Conservation (phyloP, 1,284 basidiomycete species). For the Ceraceosorus guamensis region DNA sequence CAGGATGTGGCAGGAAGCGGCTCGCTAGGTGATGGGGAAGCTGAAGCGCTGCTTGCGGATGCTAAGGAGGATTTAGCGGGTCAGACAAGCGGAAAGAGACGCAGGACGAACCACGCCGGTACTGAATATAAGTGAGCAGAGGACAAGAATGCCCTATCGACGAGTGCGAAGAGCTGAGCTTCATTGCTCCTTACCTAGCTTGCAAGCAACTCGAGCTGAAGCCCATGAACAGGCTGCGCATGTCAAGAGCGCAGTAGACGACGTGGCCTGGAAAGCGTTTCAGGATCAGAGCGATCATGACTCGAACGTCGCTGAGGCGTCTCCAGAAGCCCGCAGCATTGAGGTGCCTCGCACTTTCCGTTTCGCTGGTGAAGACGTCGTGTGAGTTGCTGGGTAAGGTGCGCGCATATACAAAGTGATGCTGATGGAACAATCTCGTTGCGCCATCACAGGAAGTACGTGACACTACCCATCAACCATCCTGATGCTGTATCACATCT, state of each 20-base stretch:
- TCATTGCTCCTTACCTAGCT: background rate
- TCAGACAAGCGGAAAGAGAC: background rate
- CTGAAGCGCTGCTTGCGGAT: background rate
- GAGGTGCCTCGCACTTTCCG: no score
- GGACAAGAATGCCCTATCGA: background rate
- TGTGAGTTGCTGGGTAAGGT: no score
- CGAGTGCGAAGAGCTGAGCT: background rate
- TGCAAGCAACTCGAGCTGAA: background rate
- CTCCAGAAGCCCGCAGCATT: no score
- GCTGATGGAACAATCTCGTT: no score
- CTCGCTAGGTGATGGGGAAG: background rate
- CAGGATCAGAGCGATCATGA: no score
- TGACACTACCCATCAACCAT: conserved; percentile 5
- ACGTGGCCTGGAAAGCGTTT: no score
- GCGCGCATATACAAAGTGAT: no score
- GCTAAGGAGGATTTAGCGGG: background rate
- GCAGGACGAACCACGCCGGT: background rate
- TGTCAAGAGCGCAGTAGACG: background rate
- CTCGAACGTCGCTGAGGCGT: no score
- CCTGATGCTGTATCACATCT: conserved; percentile 24
- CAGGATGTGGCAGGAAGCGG: no score
- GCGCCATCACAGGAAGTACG: background rate
- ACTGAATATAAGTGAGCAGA: background rate
- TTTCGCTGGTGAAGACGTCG: no score
- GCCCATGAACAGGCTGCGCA: background rate